Conservation (phyloP, 441 rosid species). For the Jatropha podagrica region DNA sequence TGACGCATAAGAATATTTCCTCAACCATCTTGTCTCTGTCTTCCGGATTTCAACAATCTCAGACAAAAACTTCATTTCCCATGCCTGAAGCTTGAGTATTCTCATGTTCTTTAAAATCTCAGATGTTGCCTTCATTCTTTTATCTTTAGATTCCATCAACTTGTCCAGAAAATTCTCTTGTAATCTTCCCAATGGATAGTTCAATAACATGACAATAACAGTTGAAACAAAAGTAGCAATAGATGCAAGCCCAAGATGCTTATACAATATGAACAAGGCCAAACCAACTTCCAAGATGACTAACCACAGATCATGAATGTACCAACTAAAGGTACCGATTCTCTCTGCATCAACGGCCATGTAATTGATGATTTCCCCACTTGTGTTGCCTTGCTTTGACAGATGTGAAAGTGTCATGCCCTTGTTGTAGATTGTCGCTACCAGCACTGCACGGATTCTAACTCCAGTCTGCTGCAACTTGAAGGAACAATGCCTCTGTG, state of each 20-base stretch:
- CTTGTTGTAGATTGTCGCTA: constrained; percentile 51
- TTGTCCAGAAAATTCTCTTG: constrained; percentile 47
- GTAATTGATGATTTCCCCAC: constrained; percentile 63
- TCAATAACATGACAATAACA: constrained; percentile 44
- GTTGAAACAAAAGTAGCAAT: constrained; percentile 52
- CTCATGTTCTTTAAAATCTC: constrained; percentile 59
- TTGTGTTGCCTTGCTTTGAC: constrained; percentile 49
- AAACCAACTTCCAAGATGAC: constrained; percentile 42
- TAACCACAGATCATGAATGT: constrained; percentile 56
- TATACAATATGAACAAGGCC: constrained; percentile 54
- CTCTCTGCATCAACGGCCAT: constrained; percentile 71
- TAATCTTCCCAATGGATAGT: constrained; percentile 48
- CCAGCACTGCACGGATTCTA: constrained; percentile 40
- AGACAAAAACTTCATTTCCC: constrained; percentile 69
- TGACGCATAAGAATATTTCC: constrained; percentile 36
- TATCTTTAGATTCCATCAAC: constrained; percentile 60
- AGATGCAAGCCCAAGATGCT: constrained; percentile 54
- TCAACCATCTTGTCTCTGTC: constrained; percentile 52
- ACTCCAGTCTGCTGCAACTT: constrained; percentile 46
- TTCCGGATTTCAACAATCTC: constrained; percentile 44
- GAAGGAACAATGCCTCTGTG: constrained; percentile 49
- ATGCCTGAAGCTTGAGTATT: constrained; percentile 70
- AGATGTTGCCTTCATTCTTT: constrained; percentile 58
- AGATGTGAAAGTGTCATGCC: constrained; percentile 51
- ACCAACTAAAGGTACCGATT: constrained; percentile 46